Base-by-base conservation (phyloP, 331 rosid species). In the Acacia concinna region DNA sequence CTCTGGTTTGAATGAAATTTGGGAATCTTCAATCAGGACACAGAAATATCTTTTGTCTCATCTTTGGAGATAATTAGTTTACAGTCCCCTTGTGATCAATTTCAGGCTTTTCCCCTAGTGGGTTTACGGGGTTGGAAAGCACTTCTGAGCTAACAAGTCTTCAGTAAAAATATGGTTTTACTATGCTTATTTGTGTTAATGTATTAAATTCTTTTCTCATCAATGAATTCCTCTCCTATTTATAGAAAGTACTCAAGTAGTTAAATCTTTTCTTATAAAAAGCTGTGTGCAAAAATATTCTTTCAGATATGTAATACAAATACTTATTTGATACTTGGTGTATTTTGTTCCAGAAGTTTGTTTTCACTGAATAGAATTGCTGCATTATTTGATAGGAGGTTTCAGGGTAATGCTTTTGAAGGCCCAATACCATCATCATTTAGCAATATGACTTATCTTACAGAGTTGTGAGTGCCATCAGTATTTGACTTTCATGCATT, bases 401-500 rank as follows among this genome's bases (percentile, higher is more conserved):
- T 94, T 82, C 88, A 92, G 77, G 98, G 98, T 14, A 94, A 94
- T 87, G 82, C 91, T 71, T 91, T 94, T 31, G 81, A 82, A 81
- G 96, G 97, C 65, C 84, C 90, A 17, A 85, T 94, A 75, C 94
- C 98, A 35, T 64, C 80, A 0, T 73, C 90, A 27, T 85, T 94
- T 75, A 84, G 87, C 43, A 89, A 85, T 79, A 81, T 94, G 86
- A 88, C 86, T 38, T 85, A 93, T 79, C 66, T 90, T 57, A n/a
- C 59, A 34, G 86, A 90, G 47, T 69, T 94, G 97, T 92, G 78
- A 90, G 97, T 86, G n/a, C 15, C 65, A 30, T 52, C 62, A 44
- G 71, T 76, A 6, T 38, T 70, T 46, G n/a, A 47, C 38, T 82
- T 79, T 34, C 28, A 15, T 34, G 32, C n/a, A 60, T 75, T 51